These are phyloP conservation scores for Populus hybrid DNA, from an alignment of 441 rosid species.

Conservation along the genomic window DNA sequence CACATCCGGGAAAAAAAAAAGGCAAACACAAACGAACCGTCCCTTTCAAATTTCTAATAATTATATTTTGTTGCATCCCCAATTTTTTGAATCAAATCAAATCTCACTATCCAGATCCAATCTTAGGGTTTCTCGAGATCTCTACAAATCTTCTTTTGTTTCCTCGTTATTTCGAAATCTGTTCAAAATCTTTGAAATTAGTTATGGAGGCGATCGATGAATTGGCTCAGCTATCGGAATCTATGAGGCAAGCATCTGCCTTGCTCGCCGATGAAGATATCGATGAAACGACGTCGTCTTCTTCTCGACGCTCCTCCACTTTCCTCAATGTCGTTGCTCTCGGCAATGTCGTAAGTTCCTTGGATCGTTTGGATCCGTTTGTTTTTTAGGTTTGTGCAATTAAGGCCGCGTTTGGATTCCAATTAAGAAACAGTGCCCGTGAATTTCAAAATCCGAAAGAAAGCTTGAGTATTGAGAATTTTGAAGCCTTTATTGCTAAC, in stretches of 20 bases:
- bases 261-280: slow-evolving; percentile 87
- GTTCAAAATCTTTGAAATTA: neutral
- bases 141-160: slow-evolving; percentile 1
- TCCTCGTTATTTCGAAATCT: neutral
- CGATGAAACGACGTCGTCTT: slow-evolving; percentile 50
- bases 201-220: slow-evolving; percentile 97
- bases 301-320: slow-evolving; percentile 59
- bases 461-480: neutral
- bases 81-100: slow-evolving; percentile 1
- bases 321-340: slow-evolving; percentile 78
- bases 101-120: slow-evolving; percentile 21
- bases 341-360: slow-evolving; percentile 75
- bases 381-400: slow-evolving; percentile 5
- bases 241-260: slow-evolving; percentile 77
- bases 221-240: slow-evolving; percentile 67
- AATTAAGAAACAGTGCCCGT: neutral
- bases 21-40: slow-evolving; percentile 5
- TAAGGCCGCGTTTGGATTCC: neutral
- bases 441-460: neutral
- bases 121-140: slow-evolving; percentile 20
- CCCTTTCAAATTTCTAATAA: slow-evolving; percentile 6
- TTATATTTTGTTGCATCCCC: slow-evolving; percentile 1
- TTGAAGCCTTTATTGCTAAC: neutral
- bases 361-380: slow-evolving; percentile 34
- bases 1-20: neutral